Conservation (phyloP, 1,284 basidiomycete genomes). For the Cystobasidium pallidum region DNA sequence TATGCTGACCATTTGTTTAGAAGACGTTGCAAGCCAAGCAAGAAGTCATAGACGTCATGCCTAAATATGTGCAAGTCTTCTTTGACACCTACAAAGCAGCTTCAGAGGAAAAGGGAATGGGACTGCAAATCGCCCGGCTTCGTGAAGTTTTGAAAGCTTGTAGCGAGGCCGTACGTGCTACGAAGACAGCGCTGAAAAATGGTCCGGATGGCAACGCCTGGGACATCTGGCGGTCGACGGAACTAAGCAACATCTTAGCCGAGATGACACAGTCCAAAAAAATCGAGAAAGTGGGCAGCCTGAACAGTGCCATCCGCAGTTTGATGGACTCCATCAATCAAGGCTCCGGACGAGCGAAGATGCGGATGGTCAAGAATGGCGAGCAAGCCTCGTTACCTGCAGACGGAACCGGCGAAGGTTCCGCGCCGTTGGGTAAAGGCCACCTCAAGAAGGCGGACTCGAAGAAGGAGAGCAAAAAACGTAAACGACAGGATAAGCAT, state of each 20-base stretch:
- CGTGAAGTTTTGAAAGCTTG: slow-evolving; percentile 34
- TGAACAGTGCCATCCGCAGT: neutral
- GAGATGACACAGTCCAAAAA: slow-evolving; percentile 1
- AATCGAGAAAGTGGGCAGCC: slow-evolving; percentile 25
- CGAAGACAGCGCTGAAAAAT: neutral
- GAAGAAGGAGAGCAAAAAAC: slow-evolving; percentile 15
- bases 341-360: slow-evolving; percentile 16
- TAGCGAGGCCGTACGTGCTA: slow-evolving; percentile 30
- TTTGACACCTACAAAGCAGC: slow-evolving; percentile 31
- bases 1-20: neutral
- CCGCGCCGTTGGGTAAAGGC: neutral
- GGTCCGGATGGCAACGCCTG: slow-evolving; percentile 1
- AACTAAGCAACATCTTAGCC: slow-evolving; percentile 10
- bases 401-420: neutral
- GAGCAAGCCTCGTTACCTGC: slow-evolving; percentile 4
- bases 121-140: slow-evolving; percentile 20
- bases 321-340: slow-evolving; percentile 32
- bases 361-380: slow-evolving; percentile 21
- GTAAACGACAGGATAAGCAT: neutral
- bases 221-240: slow-evolving; percentile 24
- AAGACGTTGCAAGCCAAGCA: slow-evolving; percentile 33
- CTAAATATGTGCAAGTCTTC: slow-evolving; percentile 8
- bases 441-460: slow-evolving; percentile 19
- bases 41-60: slow-evolving; percentile 16
- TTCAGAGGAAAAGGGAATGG: slow-evolving; percentile 18